Evolutionary conservation across 2,329 filamentous ascomycete genomes (phyloP), one percentile per base, ranked within the genome.

Genomic region (Hypoxylon sp.): DNA sequence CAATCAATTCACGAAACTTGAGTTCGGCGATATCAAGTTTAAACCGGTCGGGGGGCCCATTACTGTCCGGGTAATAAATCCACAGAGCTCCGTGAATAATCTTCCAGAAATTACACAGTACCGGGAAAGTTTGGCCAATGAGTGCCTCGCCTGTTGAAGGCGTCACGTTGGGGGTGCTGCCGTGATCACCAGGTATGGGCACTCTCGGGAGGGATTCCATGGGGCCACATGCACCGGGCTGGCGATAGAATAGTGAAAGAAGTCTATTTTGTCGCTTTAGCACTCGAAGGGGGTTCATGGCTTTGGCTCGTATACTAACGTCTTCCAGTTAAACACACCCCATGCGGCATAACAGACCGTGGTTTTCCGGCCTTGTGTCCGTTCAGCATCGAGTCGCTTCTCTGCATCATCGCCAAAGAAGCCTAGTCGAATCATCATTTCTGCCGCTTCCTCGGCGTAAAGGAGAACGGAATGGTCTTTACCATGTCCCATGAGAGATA

Each of bases 1-100:
- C 65, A 9, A 76, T 60, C 0, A 76, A 59, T 51, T 75, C 70
- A 4, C 69, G 69, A 42, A 69, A 75, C 13, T 71, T 72, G 30
- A 63, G 64, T 51, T 75, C 72, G 1, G 68, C 67, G 35, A 72
- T 67, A 5, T 55, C 52, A 2, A 68, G 46, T 9, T 52, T 47
- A 11, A 57, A 44, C 8, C 48, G 43, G 7, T 51, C 17, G 2
- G 58, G 55, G 1, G 47, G 56, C 6, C 45, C 48, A 12, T 45
- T 49, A 6, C 55, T 50, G 2, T 60, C 55, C 4, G 64, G 51
- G 19, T 71, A 72, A 25, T 63, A 63, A 11, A 63, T 54, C 60
- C 41, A 69, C 12, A 23, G 55, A 51, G n/a, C 65, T 5, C 65
- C 65, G 12, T 72, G 65, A 11, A 72, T 54, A n/a, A 75, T 72